These are phyloP conservation scores for Mollisiaceae sp. DNA, from an alignment of 2,329 filamentous ascomycete genomes.

Conservation along the genomic window DNA sequence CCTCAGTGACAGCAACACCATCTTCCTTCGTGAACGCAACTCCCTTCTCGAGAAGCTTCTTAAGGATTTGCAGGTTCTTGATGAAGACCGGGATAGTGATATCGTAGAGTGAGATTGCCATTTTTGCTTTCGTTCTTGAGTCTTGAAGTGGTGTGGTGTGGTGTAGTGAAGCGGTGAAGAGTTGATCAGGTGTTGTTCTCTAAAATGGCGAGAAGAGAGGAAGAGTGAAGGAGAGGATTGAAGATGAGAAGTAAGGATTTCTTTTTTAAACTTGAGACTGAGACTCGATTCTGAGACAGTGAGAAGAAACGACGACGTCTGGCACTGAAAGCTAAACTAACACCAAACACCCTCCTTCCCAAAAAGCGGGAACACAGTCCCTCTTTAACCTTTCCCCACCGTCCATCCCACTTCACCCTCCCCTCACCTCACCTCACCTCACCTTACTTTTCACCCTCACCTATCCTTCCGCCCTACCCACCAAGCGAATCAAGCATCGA, in stretches of 20 bases:
- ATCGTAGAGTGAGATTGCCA: conserved; percentile 41
- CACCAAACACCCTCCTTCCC: not conserved
- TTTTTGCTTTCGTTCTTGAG: conserved; percentile 19
- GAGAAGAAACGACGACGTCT: no score
- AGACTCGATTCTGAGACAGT: no score
- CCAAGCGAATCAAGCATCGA: no score
- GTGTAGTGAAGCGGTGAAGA: not conserved
- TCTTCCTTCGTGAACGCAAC: conserved; percentile 48
- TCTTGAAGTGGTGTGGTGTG: not conserved
- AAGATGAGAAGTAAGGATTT: no score
- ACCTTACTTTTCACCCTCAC: no score
- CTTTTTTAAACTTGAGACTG: no score
- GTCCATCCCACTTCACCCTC: no score
- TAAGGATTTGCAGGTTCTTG: conserved; percentile 49
- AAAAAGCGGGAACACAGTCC: not conserved
- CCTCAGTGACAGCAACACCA: conserved; percentile 43
- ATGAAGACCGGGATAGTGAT: conserved; percentile 50
- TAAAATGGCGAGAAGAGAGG: no score
- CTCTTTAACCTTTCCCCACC: not conserved
- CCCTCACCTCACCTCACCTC: no score
- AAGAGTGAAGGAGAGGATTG: no score
- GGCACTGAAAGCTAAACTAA: no score
- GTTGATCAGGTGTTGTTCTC: not conserved
- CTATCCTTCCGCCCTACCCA: no score
- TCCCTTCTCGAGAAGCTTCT: conserved; percentile 50